A percentile compares a stretch with the other conserved stretches of the same genome.
Evolutionary conservation across 169 alveolate genomes (phyloP).

Genomic region (Plasmodium ovale): DNA sequence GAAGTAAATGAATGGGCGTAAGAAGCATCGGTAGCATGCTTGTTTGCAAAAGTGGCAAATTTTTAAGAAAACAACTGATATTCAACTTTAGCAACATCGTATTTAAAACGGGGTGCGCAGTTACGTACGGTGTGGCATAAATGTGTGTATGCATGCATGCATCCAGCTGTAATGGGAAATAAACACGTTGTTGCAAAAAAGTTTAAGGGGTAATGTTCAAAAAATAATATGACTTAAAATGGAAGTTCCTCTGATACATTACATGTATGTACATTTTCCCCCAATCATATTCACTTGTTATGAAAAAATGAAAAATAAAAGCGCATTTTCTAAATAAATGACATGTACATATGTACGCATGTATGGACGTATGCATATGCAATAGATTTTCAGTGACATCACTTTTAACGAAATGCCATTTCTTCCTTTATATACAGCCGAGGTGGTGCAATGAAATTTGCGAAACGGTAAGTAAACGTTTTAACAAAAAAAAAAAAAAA

Average conservation of each 20-base stretch:
- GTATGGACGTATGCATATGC: not conserved
- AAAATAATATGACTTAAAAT: too few species aligned
- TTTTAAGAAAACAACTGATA: not conserved
- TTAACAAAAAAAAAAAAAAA: too few species aligned
- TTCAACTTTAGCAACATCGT: constrained; percentile 42
- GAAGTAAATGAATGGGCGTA: constrained; percentile 33
- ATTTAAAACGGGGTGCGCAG: too few species aligned
- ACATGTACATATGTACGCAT: not conserved
- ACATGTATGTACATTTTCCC: not conserved
- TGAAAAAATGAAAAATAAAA: too few species aligned
- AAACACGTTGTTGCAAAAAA: too few species aligned
- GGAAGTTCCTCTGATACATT: not conserved
- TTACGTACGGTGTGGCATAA: too few species aligned
- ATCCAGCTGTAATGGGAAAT: too few species aligned
- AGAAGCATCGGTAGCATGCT: constrained; percentile 21
- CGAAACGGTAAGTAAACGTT: not conserved
- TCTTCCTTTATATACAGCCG: not conserved
- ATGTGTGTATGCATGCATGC: too few species aligned
- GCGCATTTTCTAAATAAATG: too few species aligned
- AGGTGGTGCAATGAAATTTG: not conserved
- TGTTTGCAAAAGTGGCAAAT: not conserved
- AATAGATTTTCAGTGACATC: not conserved
- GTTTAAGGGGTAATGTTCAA: not conserved
- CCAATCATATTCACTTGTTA: too few species aligned
- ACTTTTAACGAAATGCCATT: not conserved